Evolutionary conservation across 768 basidiomycete genomes (phyloP).

Genomic region (Chalciporus piperatus): DNA sequence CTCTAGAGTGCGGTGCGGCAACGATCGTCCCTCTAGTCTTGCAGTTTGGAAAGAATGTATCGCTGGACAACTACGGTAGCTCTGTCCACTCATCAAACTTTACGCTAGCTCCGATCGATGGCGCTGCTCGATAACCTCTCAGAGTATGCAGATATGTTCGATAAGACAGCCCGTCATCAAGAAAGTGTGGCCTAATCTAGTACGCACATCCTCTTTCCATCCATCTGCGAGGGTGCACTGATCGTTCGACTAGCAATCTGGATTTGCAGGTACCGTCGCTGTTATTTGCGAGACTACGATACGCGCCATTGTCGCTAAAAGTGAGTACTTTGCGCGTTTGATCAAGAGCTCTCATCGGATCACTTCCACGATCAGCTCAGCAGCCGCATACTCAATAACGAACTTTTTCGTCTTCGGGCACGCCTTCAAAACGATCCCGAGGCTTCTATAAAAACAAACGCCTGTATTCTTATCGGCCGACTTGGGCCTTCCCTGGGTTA

Average conservation of each 20-base stretch:
- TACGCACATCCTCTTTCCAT: slow-evolving; percentile 29
- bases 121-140: slow-evolving; percentile 83
- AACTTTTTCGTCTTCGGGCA: slow-evolving; percentile 87
- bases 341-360: neutral
- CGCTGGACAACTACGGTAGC: slow-evolving; percentile 66
- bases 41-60: slow-evolving; percentile 68
- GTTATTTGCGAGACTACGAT: slow-evolving; percentile 93
- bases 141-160: slow-evolving; percentile 83
- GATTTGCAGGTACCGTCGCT: slow-evolving; percentile 92
- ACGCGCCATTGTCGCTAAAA: slow-evolving; percentile 85
- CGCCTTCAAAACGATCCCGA: slow-evolving; percentile 92
- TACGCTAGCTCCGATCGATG: slow-evolving; percentile 94
- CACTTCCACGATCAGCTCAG: slow-evolving; percentile 52
- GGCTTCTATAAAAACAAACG: slow-evolving; percentile 94
- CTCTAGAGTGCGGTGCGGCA: slow-evolving; percentile 76
- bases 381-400: slow-evolving; percentile 94
- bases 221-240: neutral
- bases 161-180: slow-evolving; percentile 82
- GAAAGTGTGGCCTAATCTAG: slow-evolving; percentile 90
- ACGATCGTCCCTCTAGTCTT: slow-evolving; percentile 82
- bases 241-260: slow-evolving; percentile 68
- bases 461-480: slow-evolving; percentile 92
- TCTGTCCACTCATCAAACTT: slow-evolving; percentile 76
- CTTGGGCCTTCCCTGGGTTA: slow-evolving; percentile 81
- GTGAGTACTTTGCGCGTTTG: slow-evolving; percentile 37